phyloP scores from a whole-genome alignment of 2,329 filamentous ascomycete genomes.

The Arthrobotrys megalospora region DNA sequence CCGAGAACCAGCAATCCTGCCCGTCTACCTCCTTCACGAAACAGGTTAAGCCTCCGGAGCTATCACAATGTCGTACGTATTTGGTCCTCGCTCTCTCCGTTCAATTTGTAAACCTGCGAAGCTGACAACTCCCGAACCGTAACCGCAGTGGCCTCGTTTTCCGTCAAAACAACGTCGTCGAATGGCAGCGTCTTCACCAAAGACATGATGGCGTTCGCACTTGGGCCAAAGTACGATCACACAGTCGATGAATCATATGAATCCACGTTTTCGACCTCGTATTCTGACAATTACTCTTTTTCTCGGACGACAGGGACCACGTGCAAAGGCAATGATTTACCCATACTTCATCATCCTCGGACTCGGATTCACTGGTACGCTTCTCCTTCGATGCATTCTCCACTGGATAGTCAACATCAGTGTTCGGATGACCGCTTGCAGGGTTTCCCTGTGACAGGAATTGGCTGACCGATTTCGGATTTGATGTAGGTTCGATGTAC shows the following conservation, averaged over 20 bases:
- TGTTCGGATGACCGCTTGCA: slow-evolving; percentile 37
- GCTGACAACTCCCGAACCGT: slow-evolving; percentile 55
- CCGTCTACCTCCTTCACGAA: slow-evolving; percentile 31
- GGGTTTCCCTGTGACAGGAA: slow-evolving; percentile 3
- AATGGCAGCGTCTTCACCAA: slow-evolving; percentile 79
- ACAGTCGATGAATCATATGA: not conserved
- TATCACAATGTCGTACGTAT: slow-evolving; percentile 59
- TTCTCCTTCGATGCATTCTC: slow-evolving; percentile 2
- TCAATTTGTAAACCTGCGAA: slow-evolving; percentile 25
- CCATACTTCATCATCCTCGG: slow-evolving; percentile 63
- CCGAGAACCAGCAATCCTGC: slow-evolving; percentile 15
- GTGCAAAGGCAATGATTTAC: slow-evolving; percentile 62
- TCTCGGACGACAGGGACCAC: slow-evolving; percentile 60
- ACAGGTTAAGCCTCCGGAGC: slow-evolving; percentile 26
- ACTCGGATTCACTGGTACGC: slow-evolving; percentile 61
- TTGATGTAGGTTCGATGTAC: slow-evolving; percentile 60
- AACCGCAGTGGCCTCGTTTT: slow-evolving; percentile 70
- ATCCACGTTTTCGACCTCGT: slow-evolving; percentile 10
- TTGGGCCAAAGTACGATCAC: slow-evolving; percentile 75
- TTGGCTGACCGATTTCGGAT: slow-evolving; percentile 10
- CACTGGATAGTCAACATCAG: slow-evolving; percentile 5
- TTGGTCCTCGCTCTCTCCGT: slow-evolving; percentile 17
- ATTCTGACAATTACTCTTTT: slow-evolving; percentile 46
- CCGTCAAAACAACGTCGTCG: slow-evolving; percentile 78
- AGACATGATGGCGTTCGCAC: slow-evolving; percentile 76